Conservation (phyloP, 768 basidiomycete species). For the Dioszegia hungarica region DNA sequence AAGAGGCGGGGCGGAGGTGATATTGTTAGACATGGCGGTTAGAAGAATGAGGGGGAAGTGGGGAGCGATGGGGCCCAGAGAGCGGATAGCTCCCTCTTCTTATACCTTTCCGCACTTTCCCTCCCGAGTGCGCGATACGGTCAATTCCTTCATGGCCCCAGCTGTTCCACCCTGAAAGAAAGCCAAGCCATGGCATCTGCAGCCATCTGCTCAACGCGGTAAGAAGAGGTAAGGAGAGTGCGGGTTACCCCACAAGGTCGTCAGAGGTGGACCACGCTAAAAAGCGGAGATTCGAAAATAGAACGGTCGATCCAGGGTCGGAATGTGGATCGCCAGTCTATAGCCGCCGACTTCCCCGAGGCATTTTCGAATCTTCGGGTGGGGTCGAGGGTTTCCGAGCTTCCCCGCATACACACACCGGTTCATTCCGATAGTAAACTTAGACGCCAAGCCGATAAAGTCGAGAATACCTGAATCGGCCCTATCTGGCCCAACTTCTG, state of each 20-base stretch:
- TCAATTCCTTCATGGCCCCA: too few species aligned
- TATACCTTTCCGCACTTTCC: background rate
- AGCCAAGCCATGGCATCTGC: background rate
- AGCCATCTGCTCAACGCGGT: background rate
- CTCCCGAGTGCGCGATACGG: background rate
- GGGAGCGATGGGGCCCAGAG: background rate
- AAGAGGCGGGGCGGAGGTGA: background rate
- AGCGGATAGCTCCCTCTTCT: background rate
- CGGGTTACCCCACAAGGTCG: background rate
- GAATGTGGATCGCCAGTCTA: background rate
- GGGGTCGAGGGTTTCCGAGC: too few species aligned
- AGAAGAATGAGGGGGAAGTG: background rate
- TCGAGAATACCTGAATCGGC: too few species aligned
- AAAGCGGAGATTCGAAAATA: constrained; percentile 2
- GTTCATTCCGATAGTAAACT: background rate
- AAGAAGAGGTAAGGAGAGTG: background rate
- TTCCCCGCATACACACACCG: background rate
- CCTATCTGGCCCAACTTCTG: too few species aligned
- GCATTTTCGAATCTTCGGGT: background rate
- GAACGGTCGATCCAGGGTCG: background rate
- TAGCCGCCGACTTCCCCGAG: background rate
- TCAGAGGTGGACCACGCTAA: background rate
- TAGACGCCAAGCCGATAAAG: background rate
- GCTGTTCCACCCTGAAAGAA: too few species aligned
- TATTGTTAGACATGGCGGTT: background rate